A percentile compares a stretch with the other conserved stretches of the same genome.
phyloP scores from a whole-genome alignment of 208 protist species.

The Trypanosoma conorhini region DNA sequence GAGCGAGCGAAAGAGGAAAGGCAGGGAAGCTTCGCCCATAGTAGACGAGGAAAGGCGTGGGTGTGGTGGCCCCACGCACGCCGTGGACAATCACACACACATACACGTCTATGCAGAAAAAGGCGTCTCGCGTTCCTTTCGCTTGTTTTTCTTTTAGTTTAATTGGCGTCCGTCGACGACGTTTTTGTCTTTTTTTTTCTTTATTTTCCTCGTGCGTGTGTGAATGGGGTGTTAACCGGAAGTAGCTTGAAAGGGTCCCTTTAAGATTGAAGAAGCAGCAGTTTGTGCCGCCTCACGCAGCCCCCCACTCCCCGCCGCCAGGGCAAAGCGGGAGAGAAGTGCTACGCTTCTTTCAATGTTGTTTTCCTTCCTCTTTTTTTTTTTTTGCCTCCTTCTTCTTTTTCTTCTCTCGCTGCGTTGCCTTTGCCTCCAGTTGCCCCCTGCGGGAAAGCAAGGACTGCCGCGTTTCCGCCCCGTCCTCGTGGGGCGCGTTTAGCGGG shows the following conservation, averaged over 20 bases:
- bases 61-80: neutral
- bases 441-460: neutral
- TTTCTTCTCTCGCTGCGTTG: neutral
- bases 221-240: neutral
- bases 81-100: neutral
- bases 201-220: neutral
- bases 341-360: neutral
- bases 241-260: neutral
- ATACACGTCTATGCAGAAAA: neutral
- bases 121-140: neutral
- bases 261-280: neutral
- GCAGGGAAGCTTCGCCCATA: neutral
- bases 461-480: neutral
- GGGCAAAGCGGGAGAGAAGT: neutral
- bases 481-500: neutral
- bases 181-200: neutral
- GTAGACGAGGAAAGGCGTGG: neutral
- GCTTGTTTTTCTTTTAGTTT: neutral
- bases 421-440: neutral
- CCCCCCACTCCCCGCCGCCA: neutral
- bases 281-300: neutral
- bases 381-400: conserved; percentile 2
- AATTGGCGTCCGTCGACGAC: neutral
- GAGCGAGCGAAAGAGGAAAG: neutral
- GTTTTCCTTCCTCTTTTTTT: neutral